Evolutionary conservation across 2,329 filamentous ascomycete genomes (phyloP), one percentile per base, ranked within the genome.

Genomic region (Fusarium papillatum): DNA sequence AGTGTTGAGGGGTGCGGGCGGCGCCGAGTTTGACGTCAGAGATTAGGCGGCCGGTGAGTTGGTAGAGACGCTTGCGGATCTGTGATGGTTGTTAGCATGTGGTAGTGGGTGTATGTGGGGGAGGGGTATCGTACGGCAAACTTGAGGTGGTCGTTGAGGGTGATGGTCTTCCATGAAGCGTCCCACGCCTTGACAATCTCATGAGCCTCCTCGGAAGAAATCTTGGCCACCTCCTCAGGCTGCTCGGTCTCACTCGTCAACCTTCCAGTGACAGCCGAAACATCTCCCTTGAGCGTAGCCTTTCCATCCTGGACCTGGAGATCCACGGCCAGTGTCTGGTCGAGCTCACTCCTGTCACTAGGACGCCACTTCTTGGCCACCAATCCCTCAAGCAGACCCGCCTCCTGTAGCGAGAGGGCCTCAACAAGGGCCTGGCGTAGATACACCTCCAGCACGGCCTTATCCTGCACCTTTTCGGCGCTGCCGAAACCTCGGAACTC

Each of bases 21-120:
- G 87, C 85, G 62, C 86, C 85, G 72, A 97, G 89, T 76, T 90
- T 89, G 59, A 90, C 87, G 84, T 98, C 96, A 19, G 94, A 88
- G 76, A 98, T 87, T 70, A 91, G 90, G 72, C 92, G 90, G 72
- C 95, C 95, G n/a, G 93, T 96, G 71, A 98, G 88, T 82, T 97
- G 94, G 82, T 93, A 91, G 72, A 95, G 86, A 70, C 95, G 93
- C 86, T 98, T 98, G 80, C 93, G 86, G 76, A 97, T 89, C 96
- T 98, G 26, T n/a, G 7, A 55, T 39, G 24, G 7, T 53, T 75
- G 70, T 81, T 69, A 80, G 76, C 61, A 38, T 10, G 14, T n/a
- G 14, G 63, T 11, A 16, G 0, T 11, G 34, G 2, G 5, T 7
- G 22, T 24, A 16, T 8, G 13, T n/a, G 22, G 31, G 43, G 10